Conservation (phyloP, 1,284 basidiomycete species). For the Stereum hirsutum region DNA sequence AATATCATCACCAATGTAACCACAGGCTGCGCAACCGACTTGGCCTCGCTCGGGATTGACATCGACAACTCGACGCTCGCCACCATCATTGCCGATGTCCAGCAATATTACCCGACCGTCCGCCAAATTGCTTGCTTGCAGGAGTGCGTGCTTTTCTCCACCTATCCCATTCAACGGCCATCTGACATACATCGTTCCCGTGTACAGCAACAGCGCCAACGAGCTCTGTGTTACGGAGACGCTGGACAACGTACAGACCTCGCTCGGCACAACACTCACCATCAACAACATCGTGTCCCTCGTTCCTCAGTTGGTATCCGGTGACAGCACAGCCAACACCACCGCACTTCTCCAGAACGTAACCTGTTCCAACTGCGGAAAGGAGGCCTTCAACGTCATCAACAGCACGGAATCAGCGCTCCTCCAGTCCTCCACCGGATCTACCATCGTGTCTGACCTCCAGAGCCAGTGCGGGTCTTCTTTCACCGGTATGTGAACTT, state of each 20-base stretch:
- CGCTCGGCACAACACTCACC: slow-evolving; percentile 29
- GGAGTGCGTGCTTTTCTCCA: slow-evolving; percentile 32
- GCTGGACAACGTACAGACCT: slow-evolving; percentile 34
- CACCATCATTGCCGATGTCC: slow-evolving; percentile 26
- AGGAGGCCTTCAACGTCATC: slow-evolving; percentile 40
- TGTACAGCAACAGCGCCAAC: slow-evolving; percentile 26
- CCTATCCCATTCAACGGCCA: neutral
- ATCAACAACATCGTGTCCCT: slow-evolving; percentile 17
- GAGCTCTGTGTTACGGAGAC: slow-evolving; percentile 43
- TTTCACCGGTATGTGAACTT: slow-evolving; percentile 34
- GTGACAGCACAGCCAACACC: slow-evolving; percentile 10
- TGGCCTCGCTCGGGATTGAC: slow-evolving; percentile 22
- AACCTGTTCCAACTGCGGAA: slow-evolving; percentile 46
- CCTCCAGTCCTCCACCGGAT: slow-evolving; percentile 17
- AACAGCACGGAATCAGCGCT: slow-evolving; percentile 27
- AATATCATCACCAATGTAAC: slow-evolving; percentile 38
- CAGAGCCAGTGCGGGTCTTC: slow-evolving; percentile 36
- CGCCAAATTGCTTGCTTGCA: slow-evolving; percentile 44
- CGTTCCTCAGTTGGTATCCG: slow-evolving; percentile 13
- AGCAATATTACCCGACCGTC: slow-evolving; percentile 38
- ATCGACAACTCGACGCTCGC: slow-evolving; percentile 18
- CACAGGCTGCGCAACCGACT: slow-evolving; percentile 40
- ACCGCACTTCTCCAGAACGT: slow-evolving; percentile 32
- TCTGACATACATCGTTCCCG: neutral
- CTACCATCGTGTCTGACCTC: slow-evolving; percentile 22